A percentile compares a stretch with the other conserved stretches of the same genome.
phyloP scores from a whole-genome alignment of 768 basidiomycete genomes.

The Tylopilus plumbeoviolaceoides region DNA sequence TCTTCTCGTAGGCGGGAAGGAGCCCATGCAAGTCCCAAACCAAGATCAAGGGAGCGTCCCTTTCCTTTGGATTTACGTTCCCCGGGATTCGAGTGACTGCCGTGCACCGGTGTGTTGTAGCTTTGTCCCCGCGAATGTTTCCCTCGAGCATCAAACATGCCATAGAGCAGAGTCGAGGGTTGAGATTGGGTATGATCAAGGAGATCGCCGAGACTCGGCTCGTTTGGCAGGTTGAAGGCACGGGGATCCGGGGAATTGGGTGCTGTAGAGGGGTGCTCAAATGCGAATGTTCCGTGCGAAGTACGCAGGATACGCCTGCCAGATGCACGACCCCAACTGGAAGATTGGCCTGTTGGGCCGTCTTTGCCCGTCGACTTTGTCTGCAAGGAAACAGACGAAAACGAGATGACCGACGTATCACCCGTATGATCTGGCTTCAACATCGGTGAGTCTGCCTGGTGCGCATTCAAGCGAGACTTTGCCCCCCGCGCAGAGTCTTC shows the following conservation, averaged over 20 bases:
- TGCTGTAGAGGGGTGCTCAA: conserved; percentile 63
- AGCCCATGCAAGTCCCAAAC: conserved; percentile 69
- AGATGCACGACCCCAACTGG: conserved; percentile 56
- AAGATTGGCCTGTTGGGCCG: conserved; percentile 38
- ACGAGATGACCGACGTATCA: conserved; percentile 29
- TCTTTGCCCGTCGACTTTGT: conserved; percentile 37
- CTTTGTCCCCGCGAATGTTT: conserved; percentile 24
- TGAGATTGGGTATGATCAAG: conserved; percentile 6
- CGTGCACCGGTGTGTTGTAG: conserved; percentile 25
- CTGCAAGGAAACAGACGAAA: conserved; percentile 34
- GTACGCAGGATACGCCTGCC: conserved; percentile 37
- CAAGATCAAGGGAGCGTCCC: conserved; percentile 70
- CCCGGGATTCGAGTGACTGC: conserved; percentile 8
- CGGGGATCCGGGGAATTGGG: conserved; percentile 33
- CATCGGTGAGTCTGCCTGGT: conserved; percentile 19
- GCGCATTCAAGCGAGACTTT: conserved; percentile 7
- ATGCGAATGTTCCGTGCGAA: conserved; percentile 60
- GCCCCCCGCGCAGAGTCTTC: conserved; percentile 21
- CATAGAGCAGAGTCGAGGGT: conserved; percentile 23
- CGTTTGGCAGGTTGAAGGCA: conserved; percentile 16
- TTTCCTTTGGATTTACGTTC: conserved; percentile 39
- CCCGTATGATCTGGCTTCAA: conserved; percentile 36
- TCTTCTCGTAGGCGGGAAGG: conserved; percentile 64
- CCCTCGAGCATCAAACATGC: conserved; percentile 30
- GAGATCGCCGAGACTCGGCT: conserved; percentile 5